These are phyloP conservation scores for Clonostachys rhizophaga DNA, from an alignment of 2,329 filamentous ascomycete species.

Conservation along the genomic window DNA sequence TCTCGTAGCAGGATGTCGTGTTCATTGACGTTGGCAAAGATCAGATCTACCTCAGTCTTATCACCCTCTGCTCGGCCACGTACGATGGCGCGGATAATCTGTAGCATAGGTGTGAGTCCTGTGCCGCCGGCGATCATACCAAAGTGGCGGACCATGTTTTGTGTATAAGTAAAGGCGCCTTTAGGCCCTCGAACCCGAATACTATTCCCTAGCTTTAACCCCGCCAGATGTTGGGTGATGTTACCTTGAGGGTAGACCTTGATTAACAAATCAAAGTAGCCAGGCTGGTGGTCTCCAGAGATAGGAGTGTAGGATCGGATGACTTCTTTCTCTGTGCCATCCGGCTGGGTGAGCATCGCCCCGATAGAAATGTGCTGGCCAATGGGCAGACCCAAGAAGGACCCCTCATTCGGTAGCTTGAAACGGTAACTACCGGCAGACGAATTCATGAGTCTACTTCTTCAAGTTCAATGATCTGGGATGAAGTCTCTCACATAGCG, in stretches of 20 bases:
- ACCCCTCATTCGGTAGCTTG: slow-evolving; percentile 68
- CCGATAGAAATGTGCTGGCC: slow-evolving; percentile 98
- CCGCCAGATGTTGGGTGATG: slow-evolving; percentile 90
- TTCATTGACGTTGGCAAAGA: slow-evolving; percentile 93
- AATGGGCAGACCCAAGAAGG: slow-evolving; percentile 92
- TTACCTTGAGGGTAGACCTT: slow-evolving; percentile 98
- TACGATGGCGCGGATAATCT: slow-evolving; percentile 88
- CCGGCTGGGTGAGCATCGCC: slow-evolving; percentile 61
- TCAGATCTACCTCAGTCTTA: slow-evolving; percentile 84
- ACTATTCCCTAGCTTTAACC: slow-evolving; percentile 74
- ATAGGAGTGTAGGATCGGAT: slow-evolving; percentile 91
- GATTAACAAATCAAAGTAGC: slow-evolving; percentile 93
- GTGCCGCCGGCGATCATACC: slow-evolving; percentile 98
- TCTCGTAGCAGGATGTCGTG: slow-evolving; percentile 93
- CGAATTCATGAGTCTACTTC: slow-evolving; percentile 2
- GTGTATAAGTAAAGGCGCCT: slow-evolving; percentile 95
- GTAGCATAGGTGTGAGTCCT: slow-evolving; percentile 97
- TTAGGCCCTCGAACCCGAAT: slow-evolving; percentile 94
- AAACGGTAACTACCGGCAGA: slow-evolving; percentile 72
- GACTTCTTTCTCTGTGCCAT: slow-evolving; percentile 75
- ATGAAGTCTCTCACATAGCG: slow-evolving; percentile 61
- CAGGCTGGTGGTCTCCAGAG: slow-evolving; percentile 81
- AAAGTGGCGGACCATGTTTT: slow-evolving; percentile 94
- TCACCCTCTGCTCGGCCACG: slow-evolving; percentile 75
- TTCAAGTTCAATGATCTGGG: neutral